Evolutionary conservation across 352 stramenopile genomes (phyloP), one percentile per base, ranked within the genome.

Genomic region (Globisporangium abappressorium): DNA sequence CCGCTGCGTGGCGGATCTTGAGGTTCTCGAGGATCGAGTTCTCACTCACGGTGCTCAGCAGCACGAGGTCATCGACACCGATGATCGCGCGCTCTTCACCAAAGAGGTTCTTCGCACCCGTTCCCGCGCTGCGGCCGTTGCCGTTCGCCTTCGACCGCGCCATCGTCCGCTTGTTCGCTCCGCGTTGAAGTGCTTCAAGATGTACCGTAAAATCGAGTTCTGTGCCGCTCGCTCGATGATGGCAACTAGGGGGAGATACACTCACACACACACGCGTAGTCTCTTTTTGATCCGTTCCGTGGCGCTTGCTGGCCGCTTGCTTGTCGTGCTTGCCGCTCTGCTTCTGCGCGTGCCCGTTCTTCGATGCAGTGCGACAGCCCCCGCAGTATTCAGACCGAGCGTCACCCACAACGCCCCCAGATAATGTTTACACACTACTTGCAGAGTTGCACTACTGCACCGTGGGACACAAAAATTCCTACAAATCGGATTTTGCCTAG

Each of bases 1-100:
- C 87, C 5, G 84, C 83, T 7, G 85, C 87, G 77, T 95, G 87
- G 41, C 89, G 84, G 73, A 92, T 85, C 71, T 96, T 95, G 70
- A 96, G 80, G 77, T 96, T 96, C 72, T 95, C 87, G 20, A 96
- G 78, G 70, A 96, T 95, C 47, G 84, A 81, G 51, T 72, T 85
- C 70, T 96, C 89, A 34, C 70, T 88, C 64, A 96, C 84, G 12
- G 78, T 76, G 11, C 69, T 64, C 46, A 96, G 70, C 36, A 96
- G 70, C 68, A 96, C 87, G 67, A 96, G 79, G 64, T 96, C 89
- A 59, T 96, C 82, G 22, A 94, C 86, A 58, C 86, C 86, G 28
- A 94, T 78, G 18, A 93, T 68, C 28, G 81, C 76, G 64, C 85
- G 85, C 68, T 93, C 85, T n/a, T 90, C 78, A 12, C 75, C 73